Percentiles rank a stretch among this genome's conserved stretches.
These are phyloP conservation scores for Fusarium albosuccineum DNA, from an alignment of 2,329 filamentous ascomycete genomes.

Conservation along the genomic window DNA sequence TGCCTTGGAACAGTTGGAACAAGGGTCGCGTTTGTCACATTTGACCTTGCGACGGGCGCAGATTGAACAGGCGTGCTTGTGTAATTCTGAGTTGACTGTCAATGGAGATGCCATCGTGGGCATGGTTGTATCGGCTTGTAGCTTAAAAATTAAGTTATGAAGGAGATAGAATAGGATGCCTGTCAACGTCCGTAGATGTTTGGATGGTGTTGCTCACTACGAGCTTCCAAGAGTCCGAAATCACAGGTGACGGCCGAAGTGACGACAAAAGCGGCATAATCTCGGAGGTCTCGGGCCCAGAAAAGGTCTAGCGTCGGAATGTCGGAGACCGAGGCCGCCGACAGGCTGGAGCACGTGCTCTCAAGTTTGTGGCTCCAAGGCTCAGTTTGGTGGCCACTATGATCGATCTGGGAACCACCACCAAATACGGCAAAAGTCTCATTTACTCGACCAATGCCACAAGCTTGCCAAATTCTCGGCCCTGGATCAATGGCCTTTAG, in stretches of 20 bases:
- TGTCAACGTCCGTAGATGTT: no score
- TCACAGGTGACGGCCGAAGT: background rate
- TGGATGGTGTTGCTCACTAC: no score
- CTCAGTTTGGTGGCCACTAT: no score
- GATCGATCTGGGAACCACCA: no score
- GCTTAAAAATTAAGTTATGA: no score
- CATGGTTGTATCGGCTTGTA: background rate
- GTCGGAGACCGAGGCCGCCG: background rate
- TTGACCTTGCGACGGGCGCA: constrained; percentile 41
- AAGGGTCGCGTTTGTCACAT: constrained; percentile 57
- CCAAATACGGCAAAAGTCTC: no score
- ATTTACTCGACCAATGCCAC: no score
- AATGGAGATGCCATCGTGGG: background rate
- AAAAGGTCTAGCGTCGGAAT: background rate
- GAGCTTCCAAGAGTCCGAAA: no score
- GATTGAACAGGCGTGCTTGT: constrained; percentile 37
- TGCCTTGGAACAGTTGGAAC: constrained; percentile 59
- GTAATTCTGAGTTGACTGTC: background rate
- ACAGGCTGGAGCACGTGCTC: background rate
- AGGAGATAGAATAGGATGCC: no score
- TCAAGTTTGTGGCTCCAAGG: no score
- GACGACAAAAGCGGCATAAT: background rate
- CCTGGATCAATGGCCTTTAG: no score
- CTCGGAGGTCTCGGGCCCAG: background rate
- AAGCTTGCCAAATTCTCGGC: no score